Percentiles rank a stretch among this genome's conserved stretches.
Evolutionary conservation across 768 basidiomycete genomes (phyloP).

Genomic region (Termitomyces sp.): DNA sequence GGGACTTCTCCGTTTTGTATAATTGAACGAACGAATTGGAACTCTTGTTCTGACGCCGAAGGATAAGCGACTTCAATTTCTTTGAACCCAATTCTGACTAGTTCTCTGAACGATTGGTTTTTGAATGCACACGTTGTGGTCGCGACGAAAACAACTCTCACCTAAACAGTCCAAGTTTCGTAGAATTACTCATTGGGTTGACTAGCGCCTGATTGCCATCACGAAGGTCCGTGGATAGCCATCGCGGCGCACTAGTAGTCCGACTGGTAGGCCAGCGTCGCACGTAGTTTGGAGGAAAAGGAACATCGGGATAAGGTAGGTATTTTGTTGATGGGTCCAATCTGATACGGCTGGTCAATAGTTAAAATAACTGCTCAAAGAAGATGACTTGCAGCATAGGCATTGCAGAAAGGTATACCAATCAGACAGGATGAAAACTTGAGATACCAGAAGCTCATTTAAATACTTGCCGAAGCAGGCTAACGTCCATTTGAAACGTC

Average conservation of each 20-base stretch:
- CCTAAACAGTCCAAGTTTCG: constrained; percentile 47
- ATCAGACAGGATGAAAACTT: neutral
- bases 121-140: constrained; percentile 28
- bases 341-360: constrained; percentile 23
- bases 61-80: constrained; percentile 86
- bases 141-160: constrained; percentile 10
- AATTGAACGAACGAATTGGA: constrained; percentile 65
- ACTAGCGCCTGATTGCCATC: constrained; percentile 84
- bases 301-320: constrained; percentile 60
- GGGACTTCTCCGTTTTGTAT: constrained; percentile 61
- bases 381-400: constrained; percentile 38
- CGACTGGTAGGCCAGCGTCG: constrained; percentile 71
- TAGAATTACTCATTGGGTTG: constrained; percentile 75
- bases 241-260: constrained; percentile 59
- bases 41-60: constrained; percentile 78
- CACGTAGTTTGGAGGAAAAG: constrained; percentile 37
- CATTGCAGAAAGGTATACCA: constrained; percentile 20
- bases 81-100: constrained; percentile 76
- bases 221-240: constrained; percentile 79
- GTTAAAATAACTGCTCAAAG: neutral
- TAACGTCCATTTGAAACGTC: neutral
- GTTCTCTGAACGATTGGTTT: constrained; percentile 50
- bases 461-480: constrained; percentile 5
- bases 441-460: neutral
- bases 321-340: constrained; percentile 68